Percentiles rank a stretch among this genome's conserved stretches.
phyloP scores from a whole-genome alignment of 768 basidiomycete genomes.

The Auriscalpium orientale region DNA sequence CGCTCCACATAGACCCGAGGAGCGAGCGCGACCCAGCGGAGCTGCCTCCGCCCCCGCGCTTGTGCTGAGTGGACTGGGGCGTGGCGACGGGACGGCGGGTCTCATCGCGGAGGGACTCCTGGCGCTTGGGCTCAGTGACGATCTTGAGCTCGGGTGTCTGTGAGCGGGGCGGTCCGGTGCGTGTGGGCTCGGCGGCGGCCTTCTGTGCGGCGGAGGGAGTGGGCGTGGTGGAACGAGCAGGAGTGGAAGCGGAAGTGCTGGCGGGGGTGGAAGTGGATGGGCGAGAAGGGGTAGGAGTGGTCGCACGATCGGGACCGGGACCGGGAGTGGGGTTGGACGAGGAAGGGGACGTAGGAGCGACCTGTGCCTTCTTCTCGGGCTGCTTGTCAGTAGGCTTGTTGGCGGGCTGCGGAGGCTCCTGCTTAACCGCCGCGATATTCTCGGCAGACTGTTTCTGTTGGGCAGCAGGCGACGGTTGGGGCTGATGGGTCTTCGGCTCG shows the following conservation, averaged over 20 bases:
- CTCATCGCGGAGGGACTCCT: background rate
- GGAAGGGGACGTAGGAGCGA: too few species aligned
- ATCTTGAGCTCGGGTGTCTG: background rate
- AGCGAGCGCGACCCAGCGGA: background rate
- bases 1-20: background rate
- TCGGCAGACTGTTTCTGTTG: too few species aligned
- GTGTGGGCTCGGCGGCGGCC: too few species aligned
- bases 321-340: too few species aligned
- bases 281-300: background rate
- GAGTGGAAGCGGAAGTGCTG: background rate
- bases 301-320: too few species aligned
- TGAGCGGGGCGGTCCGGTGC: background rate
- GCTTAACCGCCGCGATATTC: too few species aligned
- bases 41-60: background rate
- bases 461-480: too few species aligned
- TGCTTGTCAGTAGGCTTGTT: too few species aligned
- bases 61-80: background rate
- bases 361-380: too few species aligned
- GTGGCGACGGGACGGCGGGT: background rate
- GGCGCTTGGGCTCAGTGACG: background rate
- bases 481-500: background rate
- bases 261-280: background rate
- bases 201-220: too few species aligned
- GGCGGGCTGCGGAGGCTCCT: too few species aligned
- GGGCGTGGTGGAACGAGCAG: background rate